Evolutionary conservation across 2,329 filamentous ascomycete species (phyloP).

Genomic region (Thyridium curvatum): DNA sequence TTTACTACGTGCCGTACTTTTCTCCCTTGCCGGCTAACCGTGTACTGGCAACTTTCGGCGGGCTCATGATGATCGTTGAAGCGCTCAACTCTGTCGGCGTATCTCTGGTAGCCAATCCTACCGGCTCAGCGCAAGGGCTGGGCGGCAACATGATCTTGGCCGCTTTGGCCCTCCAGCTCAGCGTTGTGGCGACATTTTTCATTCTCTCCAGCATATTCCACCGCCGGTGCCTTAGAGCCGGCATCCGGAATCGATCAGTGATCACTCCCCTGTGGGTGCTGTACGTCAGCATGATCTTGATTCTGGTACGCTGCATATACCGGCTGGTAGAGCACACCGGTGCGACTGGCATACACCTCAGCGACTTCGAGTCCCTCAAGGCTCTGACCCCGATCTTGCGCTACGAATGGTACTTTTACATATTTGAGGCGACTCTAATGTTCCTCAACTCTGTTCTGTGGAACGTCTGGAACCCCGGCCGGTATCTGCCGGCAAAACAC

Average conservation of each 20-base stretch:
- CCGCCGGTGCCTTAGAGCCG: constrained; percentile 17
- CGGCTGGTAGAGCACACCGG: constrained; percentile 41
- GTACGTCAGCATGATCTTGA: constrained; percentile 35
- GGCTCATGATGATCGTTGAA: constrained; percentile 38
- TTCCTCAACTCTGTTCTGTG: constrained; percentile 28
- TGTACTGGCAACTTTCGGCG: constrained; percentile 39
- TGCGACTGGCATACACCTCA: too few relatives aligned
- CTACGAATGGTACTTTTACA: constrained; percentile 39
- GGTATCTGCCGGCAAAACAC: constrained; percentile 26
- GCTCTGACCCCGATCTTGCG: constrained; percentile 25
- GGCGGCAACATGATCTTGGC: constrained; percentile 32
- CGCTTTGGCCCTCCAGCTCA: constrained; percentile 39
- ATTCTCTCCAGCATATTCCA: constrained; percentile 39
- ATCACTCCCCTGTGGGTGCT: constrained; percentile 25
- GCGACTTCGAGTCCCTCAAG: constrained; percentile 19
- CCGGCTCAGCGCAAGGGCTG: constrained; percentile 14
- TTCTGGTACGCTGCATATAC: constrained; percentile 42
- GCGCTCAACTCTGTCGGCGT: constrained; percentile 38
- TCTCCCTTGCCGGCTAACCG: constrained; percentile 40
- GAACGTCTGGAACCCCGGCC: constrained; percentile 30
- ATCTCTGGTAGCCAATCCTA: constrained; percentile 29
- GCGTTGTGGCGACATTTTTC: constrained; percentile 37
- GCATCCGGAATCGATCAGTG: constrained; percentile 11
- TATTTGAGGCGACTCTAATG: constrained; percentile 36
- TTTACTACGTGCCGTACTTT: constrained; percentile 55